Evolutionary conservation across 495 filamentous ascomycete genomes (phyloP).

Genomic region (Aspergillus conjunctus): DNA sequence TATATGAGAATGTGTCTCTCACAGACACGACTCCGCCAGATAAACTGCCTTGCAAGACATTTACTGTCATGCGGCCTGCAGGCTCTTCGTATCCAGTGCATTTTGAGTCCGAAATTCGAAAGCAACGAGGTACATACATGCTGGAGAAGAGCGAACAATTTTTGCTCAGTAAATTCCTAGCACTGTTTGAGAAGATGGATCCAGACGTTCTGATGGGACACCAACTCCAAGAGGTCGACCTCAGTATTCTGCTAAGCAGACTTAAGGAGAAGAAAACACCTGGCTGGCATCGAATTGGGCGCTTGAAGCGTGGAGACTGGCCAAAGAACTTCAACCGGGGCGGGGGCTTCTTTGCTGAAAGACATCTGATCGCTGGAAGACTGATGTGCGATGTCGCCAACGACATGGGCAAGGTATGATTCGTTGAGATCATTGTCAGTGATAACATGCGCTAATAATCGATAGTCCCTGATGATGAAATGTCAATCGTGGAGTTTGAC

Average conservation of each 20-base stretch:
- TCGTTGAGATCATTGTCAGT: background rate
- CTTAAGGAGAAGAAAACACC: constrained; percentile 88
- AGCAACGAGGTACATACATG: constrained; percentile 72
- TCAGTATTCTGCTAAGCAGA: constrained; percentile 83
- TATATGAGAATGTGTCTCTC: constrained; percentile 88
- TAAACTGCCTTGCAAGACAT: constrained; percentile 83
- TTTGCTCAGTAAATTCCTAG: constrained; percentile 83
- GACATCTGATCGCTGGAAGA: constrained; percentile 85
- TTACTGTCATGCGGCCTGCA: constrained; percentile 85
- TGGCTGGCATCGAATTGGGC: constrained; percentile 89
- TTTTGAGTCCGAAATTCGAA: constrained; percentile 74
- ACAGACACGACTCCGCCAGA: constrained; percentile 87
- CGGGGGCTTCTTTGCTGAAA: constrained; percentile 88
- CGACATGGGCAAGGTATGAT: constrained; percentile 80
- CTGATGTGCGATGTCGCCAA: constrained; percentile 94
- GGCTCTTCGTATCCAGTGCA: constrained; percentile 76
- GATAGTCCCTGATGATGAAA: constrained; percentile 85
- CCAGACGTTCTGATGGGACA: constrained; percentile 96
- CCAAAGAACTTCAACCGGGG: constrained; percentile 84
- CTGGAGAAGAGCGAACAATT: constrained; percentile 79
- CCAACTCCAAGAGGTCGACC: constrained; percentile 94
- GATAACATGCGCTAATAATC: constrained; percentile 30
- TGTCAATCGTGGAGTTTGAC: constrained; percentile 97
- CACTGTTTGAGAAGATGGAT: constrained; percentile 81
- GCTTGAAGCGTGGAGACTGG: constrained; percentile 82